These are phyloP conservation scores for Thoreauomyces humboldtii DNA, from an alignment of 192 early-diverging fungal genomes.

Conservation along the genomic window DNA sequence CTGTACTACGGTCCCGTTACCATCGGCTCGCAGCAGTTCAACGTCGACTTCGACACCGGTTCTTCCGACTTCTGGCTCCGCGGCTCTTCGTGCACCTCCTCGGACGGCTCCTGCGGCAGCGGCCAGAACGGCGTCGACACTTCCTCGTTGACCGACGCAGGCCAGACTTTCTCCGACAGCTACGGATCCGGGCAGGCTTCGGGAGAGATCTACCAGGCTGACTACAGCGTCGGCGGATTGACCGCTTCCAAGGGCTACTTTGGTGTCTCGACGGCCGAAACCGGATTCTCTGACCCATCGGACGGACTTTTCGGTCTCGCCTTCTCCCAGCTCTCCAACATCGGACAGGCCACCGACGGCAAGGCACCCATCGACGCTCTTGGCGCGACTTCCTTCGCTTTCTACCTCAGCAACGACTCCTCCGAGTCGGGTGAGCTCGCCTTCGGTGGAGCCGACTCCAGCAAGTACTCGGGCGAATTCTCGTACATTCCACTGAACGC, in stretches of 20 bases:
- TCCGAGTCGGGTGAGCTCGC: conserved; percentile 47
- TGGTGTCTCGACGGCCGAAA: conserved; percentile 14
- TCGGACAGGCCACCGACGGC: conserved; percentile 12
- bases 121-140: neutral
- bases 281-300: conserved; percentile 3
- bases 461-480: conserved; percentile 44
- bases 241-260: neutral
- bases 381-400: conserved; percentile 36
- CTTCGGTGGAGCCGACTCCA: conserved; percentile 49
- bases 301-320: conserved; percentile 43
- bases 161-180: conserved; percentile 8
- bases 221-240: conserved; percentile 23
- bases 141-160: conserved; percentile 3
- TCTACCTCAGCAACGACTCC: conserved; percentile 41
- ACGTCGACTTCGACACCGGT: conserved; percentile 38
- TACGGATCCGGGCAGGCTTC: conserved; percentile 29
- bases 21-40: conserved; percentile 16
- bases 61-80: conserved; percentile 35
- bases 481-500: conserved; percentile 33
- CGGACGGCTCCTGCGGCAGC: conserved; percentile 32
- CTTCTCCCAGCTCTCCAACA: conserved; percentile 29
- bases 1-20: conserved; percentile 20
- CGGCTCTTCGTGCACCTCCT: conserved; percentile 23
- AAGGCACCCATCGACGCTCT: conserved; percentile 31
- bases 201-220: conserved; percentile 18